Evolutionary conservation across 2,329 filamentous ascomycete genomes (phyloP).

Genomic region (Ophiobolus disseminans): DNA sequence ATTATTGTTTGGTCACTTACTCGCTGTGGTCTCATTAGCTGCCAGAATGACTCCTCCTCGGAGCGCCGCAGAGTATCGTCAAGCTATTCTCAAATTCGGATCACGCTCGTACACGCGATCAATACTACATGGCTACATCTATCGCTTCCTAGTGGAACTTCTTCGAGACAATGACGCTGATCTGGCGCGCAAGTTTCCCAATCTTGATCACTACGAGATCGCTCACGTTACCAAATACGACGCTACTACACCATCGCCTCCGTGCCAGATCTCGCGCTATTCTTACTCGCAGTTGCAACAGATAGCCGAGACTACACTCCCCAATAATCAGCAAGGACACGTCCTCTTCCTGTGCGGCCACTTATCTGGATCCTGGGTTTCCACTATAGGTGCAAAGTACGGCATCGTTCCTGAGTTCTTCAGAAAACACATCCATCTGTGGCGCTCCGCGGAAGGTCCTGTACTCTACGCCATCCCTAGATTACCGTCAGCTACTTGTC

Average conservation of each 20-base stretch:
- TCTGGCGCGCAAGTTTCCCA: not conserved
- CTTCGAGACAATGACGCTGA: slow-evolving; percentile 1
- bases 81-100: slow-evolving; percentile 4
- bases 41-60: slow-evolving; percentile 5
- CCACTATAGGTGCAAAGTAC: slow-evolving; percentile 9
- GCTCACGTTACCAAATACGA: slow-evolving; percentile 4
- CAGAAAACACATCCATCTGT: slow-evolving; percentile 12
- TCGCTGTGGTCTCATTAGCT: not conserved
- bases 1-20: not conserved
- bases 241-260: not conserved
- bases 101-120: slow-evolving; percentile 15
- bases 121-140: slow-evolving; percentile 11
- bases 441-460: slow-evolving; percentile 9
- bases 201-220: slow-evolving; percentile 8
- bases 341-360: slow-evolving; percentile 14
- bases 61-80: slow-evolving; percentile 4
- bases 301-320: not conserved
- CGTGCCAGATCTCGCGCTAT: not conserved
- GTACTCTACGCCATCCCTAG: slow-evolving; percentile 8
- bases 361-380: slow-evolving; percentile 13
- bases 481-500: slow-evolving; percentile 2
- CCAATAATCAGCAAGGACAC: slow-evolving; percentile 4
- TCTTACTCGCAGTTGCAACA: slow-evolving; percentile 5
- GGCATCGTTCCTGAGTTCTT: slow-evolving; percentile 10
- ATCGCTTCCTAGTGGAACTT: slow-evolving; percentile 9